phyloP scores from a whole-genome alignment of 495 filamentous ascomycete genomes.

The Massariosphaeria phaeospora region DNA sequence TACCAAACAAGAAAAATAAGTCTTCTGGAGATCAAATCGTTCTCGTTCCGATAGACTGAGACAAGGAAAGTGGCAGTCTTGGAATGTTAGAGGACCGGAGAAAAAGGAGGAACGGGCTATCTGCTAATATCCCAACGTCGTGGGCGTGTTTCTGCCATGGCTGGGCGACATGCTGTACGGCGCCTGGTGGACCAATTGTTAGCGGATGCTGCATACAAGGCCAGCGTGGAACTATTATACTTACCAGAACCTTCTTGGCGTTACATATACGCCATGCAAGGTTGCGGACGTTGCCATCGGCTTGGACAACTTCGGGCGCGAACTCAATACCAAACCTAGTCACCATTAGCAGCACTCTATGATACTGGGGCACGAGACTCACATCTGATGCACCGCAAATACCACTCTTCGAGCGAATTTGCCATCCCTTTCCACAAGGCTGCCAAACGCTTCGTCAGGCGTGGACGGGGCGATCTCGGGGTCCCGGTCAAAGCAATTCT shows the following conservation, averaged over 20 bases:
- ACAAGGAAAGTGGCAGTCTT: no score
- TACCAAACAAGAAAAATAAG: no score
- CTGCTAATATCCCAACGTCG: background rate
- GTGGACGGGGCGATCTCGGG: conserved; percentile 83
- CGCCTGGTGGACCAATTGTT: conserved; percentile 43
- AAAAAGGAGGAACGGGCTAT: background rate
- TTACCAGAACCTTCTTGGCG: conserved; percentile 88
- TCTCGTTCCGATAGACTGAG: no score
- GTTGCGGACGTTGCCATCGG: conserved; percentile 86
- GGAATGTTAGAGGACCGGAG: no score
- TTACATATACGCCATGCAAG: conserved; percentile 93
- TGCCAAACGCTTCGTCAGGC: conserved; percentile 75
- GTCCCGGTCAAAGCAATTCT: conserved; percentile 88
- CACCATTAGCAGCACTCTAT: conserved; percentile 29
- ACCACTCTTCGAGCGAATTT: conserved; percentile 87
- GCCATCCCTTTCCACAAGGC: conserved; percentile 72
- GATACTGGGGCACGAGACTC: conserved; percentile 21
- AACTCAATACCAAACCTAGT: conserved; percentile 85
- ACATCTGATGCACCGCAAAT: conserved; percentile 92
- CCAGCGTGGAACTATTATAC: conserved; percentile 38
- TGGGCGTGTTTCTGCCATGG: conserved; percentile 16
- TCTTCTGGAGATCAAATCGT: no score
- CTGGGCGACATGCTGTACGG: conserved; percentile 54
- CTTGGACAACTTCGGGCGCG: conserved; percentile 83
- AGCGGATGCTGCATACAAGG: background rate